Conservation (phyloP, 495 filamentous ascomycete species). For the Eremomyces bilateralis region DNA sequence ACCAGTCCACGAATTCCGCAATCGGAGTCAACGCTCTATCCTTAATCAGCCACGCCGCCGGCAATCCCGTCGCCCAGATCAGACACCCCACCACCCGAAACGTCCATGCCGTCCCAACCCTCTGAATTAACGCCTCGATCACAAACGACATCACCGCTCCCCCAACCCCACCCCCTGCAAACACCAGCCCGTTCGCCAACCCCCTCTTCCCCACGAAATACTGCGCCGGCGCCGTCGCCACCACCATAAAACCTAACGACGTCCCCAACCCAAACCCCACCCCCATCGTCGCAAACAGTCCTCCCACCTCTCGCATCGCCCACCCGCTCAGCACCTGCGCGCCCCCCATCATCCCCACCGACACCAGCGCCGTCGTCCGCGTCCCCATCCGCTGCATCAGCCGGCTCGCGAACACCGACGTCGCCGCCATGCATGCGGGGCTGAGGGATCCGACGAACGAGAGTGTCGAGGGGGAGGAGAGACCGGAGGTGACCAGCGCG, state of each 20-base stretch:
- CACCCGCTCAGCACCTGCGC: slow-evolving; percentile 30
- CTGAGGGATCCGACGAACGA: slow-evolving; percentile 34
- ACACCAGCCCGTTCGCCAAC: slow-evolving; percentile 34
- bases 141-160: slow-evolving; percentile 28
- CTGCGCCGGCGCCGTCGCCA: slow-evolving; percentile 26
- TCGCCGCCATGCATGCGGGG: slow-evolving; percentile 25
- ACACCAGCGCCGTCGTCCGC: slow-evolving; percentile 22
- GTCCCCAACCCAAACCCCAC: slow-evolving; percentile 31
- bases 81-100: slow-evolving; percentile 30
- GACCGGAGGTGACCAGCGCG: slow-evolving; percentile 25
- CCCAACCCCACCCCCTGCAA: slow-evolving; percentile 30
- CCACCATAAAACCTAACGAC: slow-evolving; percentile 22
- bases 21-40: slow-evolving; percentile 26
- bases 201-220: slow-evolving; percentile 33
- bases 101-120: slow-evolving; percentile 30
- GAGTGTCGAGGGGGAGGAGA: slow-evolving; percentile 27
- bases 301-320: slow-evolving; percentile 24
- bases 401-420: slow-evolving; percentile 27
- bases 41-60: slow-evolving; percentile 34
- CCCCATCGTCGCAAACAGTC: slow-evolving; percentile 33
- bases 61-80: slow-evolving; percentile 27
- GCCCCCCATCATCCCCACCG: slow-evolving; percentile 24
- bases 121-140: slow-evolving; percentile 24
- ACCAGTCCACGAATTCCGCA: slow-evolving; percentile 29
- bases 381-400: slow-evolving; percentile 28